These are phyloP conservation scores for Ganoderma meredithae DNA, from an alignment of 1,284 basidiomycete genomes.

Conservation along the genomic window DNA sequence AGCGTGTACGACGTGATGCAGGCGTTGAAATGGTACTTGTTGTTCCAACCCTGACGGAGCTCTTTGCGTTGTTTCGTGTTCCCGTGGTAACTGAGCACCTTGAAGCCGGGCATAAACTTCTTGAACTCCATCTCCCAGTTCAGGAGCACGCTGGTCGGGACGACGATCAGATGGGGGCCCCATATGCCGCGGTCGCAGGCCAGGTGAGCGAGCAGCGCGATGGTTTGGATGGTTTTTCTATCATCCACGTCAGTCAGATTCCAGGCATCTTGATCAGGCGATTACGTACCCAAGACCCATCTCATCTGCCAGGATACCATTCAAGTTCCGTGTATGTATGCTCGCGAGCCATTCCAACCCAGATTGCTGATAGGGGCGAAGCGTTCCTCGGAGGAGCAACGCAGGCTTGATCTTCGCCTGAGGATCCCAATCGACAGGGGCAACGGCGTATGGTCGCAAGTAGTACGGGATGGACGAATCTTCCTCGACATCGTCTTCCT, in stretches of 20 bases:
- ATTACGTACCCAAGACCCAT: conserved; percentile 86
- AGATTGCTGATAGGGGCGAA: conserved; percentile 94
- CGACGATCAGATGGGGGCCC: conserved; percentile 97
- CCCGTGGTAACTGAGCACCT: conserved; percentile 92
- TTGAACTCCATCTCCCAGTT: conserved; percentile 99
- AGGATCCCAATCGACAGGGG: conserved; percentile 70
- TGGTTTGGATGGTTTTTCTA: conserved; percentile 98
- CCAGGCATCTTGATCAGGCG: conserved; percentile 20
- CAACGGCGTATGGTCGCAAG: conserved; percentile 70
- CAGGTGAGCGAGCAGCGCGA: conserved; percentile 90
- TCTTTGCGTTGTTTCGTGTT: conserved; percentile 92
- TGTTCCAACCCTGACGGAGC: conserved; percentile 93
- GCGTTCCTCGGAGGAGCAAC: conserved; percentile 83
- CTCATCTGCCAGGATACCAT: conserved; percentile 94
- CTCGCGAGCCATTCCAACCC: conserved; percentile 96
- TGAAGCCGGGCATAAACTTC: conserved; percentile 96
- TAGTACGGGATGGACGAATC: conserved; percentile 58
- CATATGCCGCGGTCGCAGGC: conserved; percentile 95
- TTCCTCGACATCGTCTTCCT: conserved; percentile 39
- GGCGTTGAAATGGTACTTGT: conserved; percentile 93
- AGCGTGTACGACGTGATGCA: conserved; percentile 97
- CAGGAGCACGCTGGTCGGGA: conserved; percentile 93
- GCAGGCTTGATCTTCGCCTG: conserved; percentile 73
- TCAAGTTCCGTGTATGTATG: conserved; percentile 86
- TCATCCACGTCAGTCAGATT: conserved; percentile 14